Base-by-base conservation (phyloP, 192 early-diverging fungal genomes). In the Linderina pennispora region DNA sequence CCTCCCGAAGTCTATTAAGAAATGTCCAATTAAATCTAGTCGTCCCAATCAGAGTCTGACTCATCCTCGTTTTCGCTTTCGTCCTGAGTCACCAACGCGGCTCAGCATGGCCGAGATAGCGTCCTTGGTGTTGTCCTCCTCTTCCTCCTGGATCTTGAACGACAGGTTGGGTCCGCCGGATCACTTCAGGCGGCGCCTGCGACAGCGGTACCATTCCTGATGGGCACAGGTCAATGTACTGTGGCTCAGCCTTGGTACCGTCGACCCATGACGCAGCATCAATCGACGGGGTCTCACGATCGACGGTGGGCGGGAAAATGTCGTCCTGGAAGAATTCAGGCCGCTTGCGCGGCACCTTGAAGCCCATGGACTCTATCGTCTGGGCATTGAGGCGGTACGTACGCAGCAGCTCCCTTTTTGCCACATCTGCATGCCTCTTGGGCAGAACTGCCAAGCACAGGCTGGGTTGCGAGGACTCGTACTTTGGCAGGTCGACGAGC, bases 301-400 rank as follows among this genome's bases (percentile, higher is more conserved):
- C 86, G 1, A 51, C 40, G 0, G 89, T 90, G 21, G 63, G 75
- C 0, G 82, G 71, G 64, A 79, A 96, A 14, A 96, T 50, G 45
- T 92, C 90, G 58, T 96, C 91, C 58, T 96, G 91, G 59, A 96
- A 96, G 36, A 62, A 90, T 43, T 93, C 87, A n/a, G 79, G 80
- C 61, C 86, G 77, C 40, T 85, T 77, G 25, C 92, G 63, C 18
- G 90, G 92, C 0, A 95, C 81, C 8, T 61, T 77, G 31, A 91
- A 86, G 9, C 83, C 81, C 35, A 92, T 55, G 19, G 67, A 51
- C 53, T 90, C 89, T 7, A 95, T 74, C 11, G 68, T 56, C n/a
- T 76, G 78, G 5, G 80, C 54, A 7, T 75, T 83, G 17, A 91
- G 65, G 18, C 92, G 69, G 51, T 76, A 90, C 31, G 75, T 78